Base-by-base conservation (phyloP, 1,139 yeast genomes). In the Zhuliangozyma blackwelliae region DNA sequence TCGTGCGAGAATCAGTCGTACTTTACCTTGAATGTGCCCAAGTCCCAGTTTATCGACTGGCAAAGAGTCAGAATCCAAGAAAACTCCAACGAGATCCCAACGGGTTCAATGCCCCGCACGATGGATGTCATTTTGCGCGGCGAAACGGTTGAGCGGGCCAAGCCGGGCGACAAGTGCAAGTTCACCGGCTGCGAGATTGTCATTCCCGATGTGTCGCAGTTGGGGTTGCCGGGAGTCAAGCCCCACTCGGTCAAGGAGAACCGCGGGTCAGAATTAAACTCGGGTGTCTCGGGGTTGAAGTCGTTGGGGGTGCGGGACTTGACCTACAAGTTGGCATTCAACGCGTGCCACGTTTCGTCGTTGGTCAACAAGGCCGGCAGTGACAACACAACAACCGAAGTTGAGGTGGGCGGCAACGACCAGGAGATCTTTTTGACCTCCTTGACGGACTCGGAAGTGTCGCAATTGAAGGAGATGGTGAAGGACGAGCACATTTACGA, bases 31-130 rank as follows among this genome's bases (percentile, higher is more conserved):
- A 82, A 86, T 51, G 81, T 90, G 13, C 61, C 86, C 23, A 88
- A 89, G 59, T 87, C 96, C 0, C 88, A 82, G 46, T 92, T 92
- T 52, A 73, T 88, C 45, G 98, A 92, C 67, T 92, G 99, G 99
- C 99, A 92, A 62, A 85, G 87, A 50, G 95, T 90, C 20, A 76
- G 98, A 49, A 85, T 92, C 44, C 99, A 92, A 59, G 99, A 92
- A 57, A 94, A 92, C 54, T 79, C 97, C 11, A 85, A 75, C 51
- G 98, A 92, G 62, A 92, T 92, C 41, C 99, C 99, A 22, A 89
- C 97, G 0, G 99, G 99, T 25, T 88, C 97, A 2, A 92, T 92
- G 99, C 99, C 99, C 27, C 77, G 99, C 59, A 92, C 97, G 8
- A 65, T 92, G 48, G 98, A 92, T 59, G 95, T 92, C 22, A 85